phyloP scores from a whole-genome alignment of 176 grass and related monocot species.

The Guadua angustifolia region DNA sequence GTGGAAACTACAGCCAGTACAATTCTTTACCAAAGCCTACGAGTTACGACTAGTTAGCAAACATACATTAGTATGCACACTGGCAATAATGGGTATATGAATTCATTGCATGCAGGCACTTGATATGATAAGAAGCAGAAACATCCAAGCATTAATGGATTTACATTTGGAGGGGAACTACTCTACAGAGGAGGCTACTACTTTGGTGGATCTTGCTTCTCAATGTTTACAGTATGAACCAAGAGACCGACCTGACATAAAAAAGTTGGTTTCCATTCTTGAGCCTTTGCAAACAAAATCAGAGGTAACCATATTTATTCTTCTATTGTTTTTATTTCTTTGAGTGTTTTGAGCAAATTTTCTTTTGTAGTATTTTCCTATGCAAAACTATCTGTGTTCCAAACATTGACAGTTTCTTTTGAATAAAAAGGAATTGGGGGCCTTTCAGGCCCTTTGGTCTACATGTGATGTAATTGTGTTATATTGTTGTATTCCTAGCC shows the following conservation, averaged over 20 bases:
- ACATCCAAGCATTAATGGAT: conserved; percentile 84
- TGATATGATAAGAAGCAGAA: conserved; percentile 83
- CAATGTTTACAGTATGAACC: too few relatives aligned
- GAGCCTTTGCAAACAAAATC: too few relatives aligned
- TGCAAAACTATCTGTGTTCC: not conserved
- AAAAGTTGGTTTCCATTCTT: conserved; percentile 71
- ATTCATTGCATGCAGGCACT: conserved; percentile 64
- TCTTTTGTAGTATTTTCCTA: conserved; percentile 3
- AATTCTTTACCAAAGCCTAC: not conserved
- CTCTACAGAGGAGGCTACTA: conserved; percentile 77
- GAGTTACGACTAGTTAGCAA: not conserved
- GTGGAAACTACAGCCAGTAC: not conserved
- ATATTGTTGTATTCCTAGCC: not conserved
- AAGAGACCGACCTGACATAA: conserved; percentile 77
- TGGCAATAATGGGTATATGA: conserved; percentile 21
- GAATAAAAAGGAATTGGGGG: not conserved
- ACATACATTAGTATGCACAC: not conserved
- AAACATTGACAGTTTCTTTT: not conserved
- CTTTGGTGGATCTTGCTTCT: conserved; percentile 87
- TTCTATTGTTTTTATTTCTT: too few relatives aligned
- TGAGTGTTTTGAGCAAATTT: too few relatives aligned
- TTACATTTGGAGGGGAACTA: conserved; percentile 93
- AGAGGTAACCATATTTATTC: too few relatives aligned
- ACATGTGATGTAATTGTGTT: conserved; percentile 11
- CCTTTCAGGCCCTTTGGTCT: conserved; percentile 3